A percentile compares a stretch with the other conserved stretches of the same genome.
Conservation (phyloP, 768 basidiomycete genomes). For the Termitomyces sp. region DNA sequence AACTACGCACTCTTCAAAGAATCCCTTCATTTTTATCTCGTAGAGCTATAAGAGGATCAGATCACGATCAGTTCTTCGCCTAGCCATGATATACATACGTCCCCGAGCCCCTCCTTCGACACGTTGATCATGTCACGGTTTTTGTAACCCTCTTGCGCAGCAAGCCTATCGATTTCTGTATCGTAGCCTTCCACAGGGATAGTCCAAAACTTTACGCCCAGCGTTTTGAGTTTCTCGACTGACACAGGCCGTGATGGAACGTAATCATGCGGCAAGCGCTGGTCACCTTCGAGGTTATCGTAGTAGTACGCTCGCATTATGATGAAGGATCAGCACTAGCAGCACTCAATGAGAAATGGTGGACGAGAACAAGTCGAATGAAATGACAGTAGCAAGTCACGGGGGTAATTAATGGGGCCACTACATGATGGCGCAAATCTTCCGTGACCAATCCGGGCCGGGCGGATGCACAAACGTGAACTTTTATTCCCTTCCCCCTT, state of each 20-base stretch:
- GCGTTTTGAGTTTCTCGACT: constrained; percentile 35
- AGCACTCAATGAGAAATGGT: neutral
- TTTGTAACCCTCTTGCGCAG: constrained; percentile 69
- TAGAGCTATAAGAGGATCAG: constrained; percentile 38
- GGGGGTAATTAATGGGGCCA: neutral
- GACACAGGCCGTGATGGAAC: constrained; percentile 50
- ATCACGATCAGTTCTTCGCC: neutral
- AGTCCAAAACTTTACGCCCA: constrained; percentile 65
- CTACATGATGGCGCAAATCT: neutral
- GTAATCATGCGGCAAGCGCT: constrained; percentile 75
- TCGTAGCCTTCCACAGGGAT: constrained; percentile 62
- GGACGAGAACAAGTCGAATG: neutral
- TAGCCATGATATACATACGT: constrained; percentile 30
- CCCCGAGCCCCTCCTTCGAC: constrained; percentile 74
- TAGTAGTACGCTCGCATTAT: constrained; percentile 72
- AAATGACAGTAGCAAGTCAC: neutral
- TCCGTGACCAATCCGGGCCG: neutral
- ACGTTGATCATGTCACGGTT: constrained; percentile 79
- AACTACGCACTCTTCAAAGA: constrained; percentile 71
- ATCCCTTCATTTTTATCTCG: constrained; percentile 74
- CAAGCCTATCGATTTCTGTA: constrained; percentile 52
- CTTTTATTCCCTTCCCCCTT: neutral
- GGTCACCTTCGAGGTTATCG: constrained; percentile 74
- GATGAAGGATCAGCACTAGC: neutral
- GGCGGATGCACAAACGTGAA: neutral